A percentile compares a stretch with the other conserved stretches of the same genome.
These are phyloP conservation scores for Tephrocybe sp. DNA, from an alignment of 768 basidiomycete genomes.

Conservation along the genomic window DNA sequence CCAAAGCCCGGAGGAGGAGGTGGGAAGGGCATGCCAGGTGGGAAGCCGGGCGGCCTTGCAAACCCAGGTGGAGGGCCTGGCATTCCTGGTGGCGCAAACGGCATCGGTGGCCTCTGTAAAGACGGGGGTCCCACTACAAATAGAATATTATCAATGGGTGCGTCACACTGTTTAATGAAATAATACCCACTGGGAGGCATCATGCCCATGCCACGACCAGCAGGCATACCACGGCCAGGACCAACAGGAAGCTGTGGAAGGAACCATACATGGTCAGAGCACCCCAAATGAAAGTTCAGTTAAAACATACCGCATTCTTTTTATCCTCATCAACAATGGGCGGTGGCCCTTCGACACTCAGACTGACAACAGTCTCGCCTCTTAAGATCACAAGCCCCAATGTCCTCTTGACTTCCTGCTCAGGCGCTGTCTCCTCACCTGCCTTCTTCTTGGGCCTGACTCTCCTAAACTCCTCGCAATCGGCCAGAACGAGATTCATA, in stretches of 20 bases:
- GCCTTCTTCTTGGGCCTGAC: slow-evolving; percentile 90
- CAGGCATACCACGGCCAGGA: slow-evolving; percentile 93
- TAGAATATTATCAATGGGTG: slow-evolving; percentile 16
- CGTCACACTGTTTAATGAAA: not conserved
- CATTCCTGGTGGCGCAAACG: slow-evolving; percentile 73
- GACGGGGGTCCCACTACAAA: slow-evolving; percentile 56
- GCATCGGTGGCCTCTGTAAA: slow-evolving; percentile 68
- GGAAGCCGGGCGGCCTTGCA: slow-evolving; percentile 73
- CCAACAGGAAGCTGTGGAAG: slow-evolving; percentile 69
- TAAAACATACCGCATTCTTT: slow-evolving; percentile 63
- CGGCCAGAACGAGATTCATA: slow-evolving; percentile 98
- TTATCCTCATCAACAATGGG: slow-evolving; percentile 89
- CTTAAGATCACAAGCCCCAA: slow-evolving; percentile 96
- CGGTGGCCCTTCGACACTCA: slow-evolving; percentile 94
- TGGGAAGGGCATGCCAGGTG: slow-evolving; percentile 76
- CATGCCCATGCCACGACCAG: slow-evolving; percentile 96
- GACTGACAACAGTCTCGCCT: slow-evolving; percentile 93
- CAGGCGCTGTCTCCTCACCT: slow-evolving; percentile 71
- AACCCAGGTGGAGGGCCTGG: slow-evolving; percentile 84
- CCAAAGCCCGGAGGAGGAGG: slow-evolving; percentile 81
- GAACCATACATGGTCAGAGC: slow-evolving; percentile 8
- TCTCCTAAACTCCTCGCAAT: slow-evolving; percentile 96
- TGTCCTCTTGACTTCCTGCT: slow-evolving; percentile 94
- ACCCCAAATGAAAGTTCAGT: not conserved
- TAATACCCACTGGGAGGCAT: slow-evolving; percentile 72